A percentile compares a stretch with the other conserved stretches of the same genome.
Evolutionary conservation across 2,329 filamentous ascomycete genomes (phyloP).

Genomic region (Pseudogymnoascus sp.): DNA sequence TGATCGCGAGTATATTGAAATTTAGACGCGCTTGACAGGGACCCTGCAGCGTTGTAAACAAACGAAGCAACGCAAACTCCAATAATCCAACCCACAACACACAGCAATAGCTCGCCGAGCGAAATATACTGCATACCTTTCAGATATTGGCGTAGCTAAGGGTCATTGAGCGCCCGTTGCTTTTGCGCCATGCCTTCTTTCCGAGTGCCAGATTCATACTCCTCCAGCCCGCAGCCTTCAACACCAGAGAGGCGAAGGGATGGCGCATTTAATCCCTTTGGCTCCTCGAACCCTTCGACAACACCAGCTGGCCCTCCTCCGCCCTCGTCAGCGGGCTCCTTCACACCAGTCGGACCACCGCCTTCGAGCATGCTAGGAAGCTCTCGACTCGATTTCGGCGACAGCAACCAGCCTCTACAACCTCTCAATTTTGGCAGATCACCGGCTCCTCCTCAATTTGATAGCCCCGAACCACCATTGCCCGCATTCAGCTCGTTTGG

Average conservation of each 20-base stretch:
- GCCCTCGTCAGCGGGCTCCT: slow-evolving; percentile 42
- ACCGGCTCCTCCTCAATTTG: slow-evolving; percentile 17
- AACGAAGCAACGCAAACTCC: background rate
- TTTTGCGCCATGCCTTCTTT: slow-evolving; percentile 13
- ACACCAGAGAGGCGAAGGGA: slow-evolving; percentile 28
- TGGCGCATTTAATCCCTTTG: slow-evolving; percentile 22
- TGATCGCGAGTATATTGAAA: background rate
- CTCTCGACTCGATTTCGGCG: slow-evolving; percentile 34
- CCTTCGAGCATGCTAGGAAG: slow-evolving; percentile 42
- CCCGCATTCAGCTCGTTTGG: slow-evolving; percentile 16
- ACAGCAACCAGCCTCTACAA: slow-evolving; percentile 23
- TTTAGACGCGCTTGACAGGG: slow-evolving; percentile 3
- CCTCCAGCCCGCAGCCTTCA: slow-evolving; percentile 27
- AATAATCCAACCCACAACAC: background rate
- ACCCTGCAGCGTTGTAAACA: slow-evolving; percentile 8
- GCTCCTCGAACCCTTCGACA: slow-evolving; percentile 37
- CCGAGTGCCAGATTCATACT: slow-evolving; percentile 20
- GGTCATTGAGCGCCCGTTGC: slow-evolving; percentile 1
- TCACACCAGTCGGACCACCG: slow-evolving; percentile 45
- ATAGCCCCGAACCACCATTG: slow-evolving; percentile 19
- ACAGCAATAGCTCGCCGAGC: background rate
- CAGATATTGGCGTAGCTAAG: slow-evolving; percentile 5
- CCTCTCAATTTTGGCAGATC: slow-evolving; percentile 28
- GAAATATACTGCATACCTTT: background rate
- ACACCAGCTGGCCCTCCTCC: slow-evolving; percentile 49